Evolutionary conservation across 305 asterid genomes (phyloP).

Genomic region (Fraxinus dipetala): DNA sequence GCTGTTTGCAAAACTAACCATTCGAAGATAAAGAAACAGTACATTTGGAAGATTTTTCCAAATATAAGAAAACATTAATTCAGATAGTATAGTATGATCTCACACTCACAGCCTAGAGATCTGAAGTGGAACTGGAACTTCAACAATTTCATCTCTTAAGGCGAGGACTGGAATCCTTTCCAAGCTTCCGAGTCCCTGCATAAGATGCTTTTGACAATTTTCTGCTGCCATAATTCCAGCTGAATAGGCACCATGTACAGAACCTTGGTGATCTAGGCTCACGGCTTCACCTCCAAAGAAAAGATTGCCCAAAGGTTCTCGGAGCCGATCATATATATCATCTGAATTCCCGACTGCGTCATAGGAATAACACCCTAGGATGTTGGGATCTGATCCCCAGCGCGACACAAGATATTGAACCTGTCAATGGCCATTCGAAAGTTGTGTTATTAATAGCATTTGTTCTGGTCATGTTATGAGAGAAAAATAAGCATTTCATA

Average conservation of each 20-base stretch:
- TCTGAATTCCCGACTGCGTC: constrained; percentile 84
- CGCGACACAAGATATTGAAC: constrained; percentile 75
- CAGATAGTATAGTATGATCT: background rate
- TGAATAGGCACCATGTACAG: constrained; percentile 94
- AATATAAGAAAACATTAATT: background rate
- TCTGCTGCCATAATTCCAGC: constrained; percentile 91
- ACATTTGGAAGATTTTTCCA: background rate
- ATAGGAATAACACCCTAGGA: constrained; percentile 85
- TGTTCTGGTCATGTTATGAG: background rate
- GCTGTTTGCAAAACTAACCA: background rate
- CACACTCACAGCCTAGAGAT: constrained; percentile 77
- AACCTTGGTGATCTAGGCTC: constrained; percentile 88
- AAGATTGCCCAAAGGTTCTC: constrained; percentile 78
- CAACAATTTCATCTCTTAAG: constrained; percentile 59
- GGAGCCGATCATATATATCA: constrained; percentile 83
- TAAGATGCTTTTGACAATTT: constrained; percentile 57
- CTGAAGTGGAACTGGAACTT: constrained; percentile 71
- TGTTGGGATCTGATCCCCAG: constrained; percentile 87
- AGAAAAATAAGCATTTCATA: background rate
- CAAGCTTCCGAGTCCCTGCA: constrained; percentile 53
- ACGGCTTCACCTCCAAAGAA: constrained; percentile 97
- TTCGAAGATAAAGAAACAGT: background rate
- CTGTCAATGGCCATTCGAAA: constrained; percentile 33
- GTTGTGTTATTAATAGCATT: constrained; percentile 8
- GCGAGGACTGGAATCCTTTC: constrained; percentile 61